Conservation (phyloP, 495 filamentous ascomycete genomes). For the Gamarada debralockiae region DNA sequence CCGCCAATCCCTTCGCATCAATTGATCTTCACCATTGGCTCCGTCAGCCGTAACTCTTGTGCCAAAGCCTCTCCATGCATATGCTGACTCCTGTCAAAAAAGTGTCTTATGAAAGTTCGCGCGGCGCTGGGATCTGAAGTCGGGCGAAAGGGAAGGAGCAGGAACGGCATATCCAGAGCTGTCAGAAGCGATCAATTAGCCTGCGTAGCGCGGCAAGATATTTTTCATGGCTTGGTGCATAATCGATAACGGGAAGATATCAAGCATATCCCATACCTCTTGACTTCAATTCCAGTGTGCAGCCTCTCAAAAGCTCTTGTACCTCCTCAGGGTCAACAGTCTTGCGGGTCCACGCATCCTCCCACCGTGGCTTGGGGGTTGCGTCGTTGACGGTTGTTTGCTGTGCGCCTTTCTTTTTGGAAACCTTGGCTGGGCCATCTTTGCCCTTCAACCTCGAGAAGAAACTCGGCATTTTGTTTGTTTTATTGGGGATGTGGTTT, state of each 20-base stretch:
- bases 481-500: too few relatives aligned
- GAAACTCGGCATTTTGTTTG: slow-evolving; percentile 49
- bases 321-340: slow-evolving; percentile 88
- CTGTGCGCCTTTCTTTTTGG: slow-evolving; percentile 53
- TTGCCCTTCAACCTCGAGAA: slow-evolving; percentile 74
- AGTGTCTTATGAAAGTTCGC: slow-evolving; percentile 88
- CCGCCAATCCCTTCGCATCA: not conserved
- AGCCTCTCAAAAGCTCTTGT: slow-evolving; percentile 76
- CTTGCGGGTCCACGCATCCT: slow-evolving; percentile 84
- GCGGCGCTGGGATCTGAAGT: slow-evolving; percentile 87
- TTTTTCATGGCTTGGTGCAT: slow-evolving; percentile 14
- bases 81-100: slow-evolving; percentile 57
- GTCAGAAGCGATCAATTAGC: slow-evolving; percentile 32
- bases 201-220: slow-evolving; percentile 3
- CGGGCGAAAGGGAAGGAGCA: slow-evolving; percentile 93
- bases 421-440: slow-evolving; percentile 55
- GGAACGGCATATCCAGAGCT: slow-evolving; percentile 88
- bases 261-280: slow-evolving; percentile 66
- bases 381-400: slow-evolving; percentile 42
- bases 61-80: slow-evolving; percentile 65
- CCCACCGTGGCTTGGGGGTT: slow-evolving; percentile 72
- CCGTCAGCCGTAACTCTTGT: slow-evolving; percentile 88
- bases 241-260: slow-evolving; percentile 14
- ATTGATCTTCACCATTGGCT: slow-evolving; percentile 72
- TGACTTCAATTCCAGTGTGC: slow-evolving; percentile 87